phyloP scores from a whole-genome alignment of 1,284 basidiomycete genomes.

The Rhodotorula sp. region DNA sequence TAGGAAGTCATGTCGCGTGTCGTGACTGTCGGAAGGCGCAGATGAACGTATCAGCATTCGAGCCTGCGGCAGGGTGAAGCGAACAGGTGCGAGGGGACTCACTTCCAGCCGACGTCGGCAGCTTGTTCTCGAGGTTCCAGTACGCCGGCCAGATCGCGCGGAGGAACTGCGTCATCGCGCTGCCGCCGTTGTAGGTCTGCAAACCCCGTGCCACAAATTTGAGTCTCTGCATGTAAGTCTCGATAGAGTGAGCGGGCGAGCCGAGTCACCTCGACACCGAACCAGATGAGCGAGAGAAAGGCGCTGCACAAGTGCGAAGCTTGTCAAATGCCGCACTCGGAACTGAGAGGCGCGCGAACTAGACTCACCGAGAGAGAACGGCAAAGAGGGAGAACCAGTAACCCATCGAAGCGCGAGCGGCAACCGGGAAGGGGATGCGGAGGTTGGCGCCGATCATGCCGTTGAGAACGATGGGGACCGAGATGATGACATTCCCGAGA shows the following conservation, averaged over 20 bases:
- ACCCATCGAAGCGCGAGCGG: slow-evolving; percentile 73
- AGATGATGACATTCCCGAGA: slow-evolving; percentile 17
- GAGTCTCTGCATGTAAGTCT: too few species aligned
- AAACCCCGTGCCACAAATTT: too few species aligned
- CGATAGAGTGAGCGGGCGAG: slow-evolving; percentile 47
- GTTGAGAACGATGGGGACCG: slow-evolving; percentile 26
- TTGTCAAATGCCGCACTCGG: too few species aligned
- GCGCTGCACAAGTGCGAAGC: slow-evolving; percentile 49
- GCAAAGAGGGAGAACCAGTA: slow-evolving; percentile 71
- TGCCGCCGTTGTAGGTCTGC: slow-evolving; percentile 34
- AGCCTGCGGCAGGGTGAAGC: too few species aligned
- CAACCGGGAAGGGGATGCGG: slow-evolving; percentile 65
- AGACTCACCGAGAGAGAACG: slow-evolving; percentile 58
- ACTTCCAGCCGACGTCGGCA: slow-evolving; percentile 47
- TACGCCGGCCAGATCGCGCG: slow-evolving; percentile 42
- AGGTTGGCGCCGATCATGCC: slow-evolving; percentile 56
- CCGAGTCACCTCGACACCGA: slow-evolving; percentile 55
- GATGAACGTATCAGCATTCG: neutral
- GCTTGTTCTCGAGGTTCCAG: slow-evolving; percentile 34
- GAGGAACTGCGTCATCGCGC: slow-evolving; percentile 30
- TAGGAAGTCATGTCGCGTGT: slow-evolving; percentile 67
- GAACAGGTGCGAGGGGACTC: neutral
- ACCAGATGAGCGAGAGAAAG: slow-evolving; percentile 56
- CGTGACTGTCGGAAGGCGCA: slow-evolving; percentile 49
- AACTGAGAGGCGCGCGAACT: too few species aligned